Percentiles rank a stretch among this genome's conserved stretches.
These are phyloP conservation scores for Phialophora verrucosa DNA, from an alignment of 2,329 filamentous ascomycete genomes.

Conservation along the genomic window DNA sequence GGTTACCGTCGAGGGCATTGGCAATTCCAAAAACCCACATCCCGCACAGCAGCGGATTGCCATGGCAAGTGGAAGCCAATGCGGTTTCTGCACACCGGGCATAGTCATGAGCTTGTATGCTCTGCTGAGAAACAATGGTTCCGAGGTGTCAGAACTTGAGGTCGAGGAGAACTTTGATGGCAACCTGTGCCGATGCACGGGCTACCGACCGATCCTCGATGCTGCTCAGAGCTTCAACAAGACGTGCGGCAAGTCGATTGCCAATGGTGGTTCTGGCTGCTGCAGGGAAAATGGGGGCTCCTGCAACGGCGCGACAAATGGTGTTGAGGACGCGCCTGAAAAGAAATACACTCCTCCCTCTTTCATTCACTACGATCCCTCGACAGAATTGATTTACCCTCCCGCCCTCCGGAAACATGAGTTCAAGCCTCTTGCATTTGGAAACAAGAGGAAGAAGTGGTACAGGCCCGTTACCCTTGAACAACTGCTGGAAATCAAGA, in stretches of 20 bases:
- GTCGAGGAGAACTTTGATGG: slow-evolving; percentile 97
- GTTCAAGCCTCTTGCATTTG: slow-evolving; percentile 81
- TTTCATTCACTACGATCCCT: slow-evolving; percentile 91
- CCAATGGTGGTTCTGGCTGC: slow-evolving; percentile 68
- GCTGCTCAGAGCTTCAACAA: slow-evolving; percentile 87
- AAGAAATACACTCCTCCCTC: slow-evolving; percentile 80
- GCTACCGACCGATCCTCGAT: slow-evolving; percentile 91
- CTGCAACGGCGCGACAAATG: slow-evolving; percentile 63
- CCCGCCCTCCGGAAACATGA: slow-evolving; percentile 82
- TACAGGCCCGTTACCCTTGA: slow-evolving; percentile 84
- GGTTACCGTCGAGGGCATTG: slow-evolving; percentile 96
- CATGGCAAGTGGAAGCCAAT: slow-evolving; percentile 90
- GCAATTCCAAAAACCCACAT: slow-evolving; percentile 83
- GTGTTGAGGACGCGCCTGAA: slow-evolving; percentile 40
- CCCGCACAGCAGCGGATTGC: slow-evolving; percentile 90
- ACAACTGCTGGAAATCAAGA: slow-evolving; percentile 91
- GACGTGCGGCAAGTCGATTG: slow-evolving; percentile 60
- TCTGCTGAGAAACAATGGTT: slow-evolving; percentile 72
- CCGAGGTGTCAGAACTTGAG: slow-evolving; percentile 76
- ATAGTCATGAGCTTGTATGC: slow-evolving; percentile 98
- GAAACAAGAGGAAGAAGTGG: slow-evolving; percentile 94
- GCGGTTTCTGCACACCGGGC: slow-evolving; percentile 93
- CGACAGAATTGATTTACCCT: slow-evolving; percentile 95
- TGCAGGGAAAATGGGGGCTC: slow-evolving; percentile 73
- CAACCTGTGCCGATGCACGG: slow-evolving; percentile 93